Evolutionary conservation across 495 filamentous ascomycete genomes (phyloP).

Genomic region (Neurospora pannonica): DNA sequence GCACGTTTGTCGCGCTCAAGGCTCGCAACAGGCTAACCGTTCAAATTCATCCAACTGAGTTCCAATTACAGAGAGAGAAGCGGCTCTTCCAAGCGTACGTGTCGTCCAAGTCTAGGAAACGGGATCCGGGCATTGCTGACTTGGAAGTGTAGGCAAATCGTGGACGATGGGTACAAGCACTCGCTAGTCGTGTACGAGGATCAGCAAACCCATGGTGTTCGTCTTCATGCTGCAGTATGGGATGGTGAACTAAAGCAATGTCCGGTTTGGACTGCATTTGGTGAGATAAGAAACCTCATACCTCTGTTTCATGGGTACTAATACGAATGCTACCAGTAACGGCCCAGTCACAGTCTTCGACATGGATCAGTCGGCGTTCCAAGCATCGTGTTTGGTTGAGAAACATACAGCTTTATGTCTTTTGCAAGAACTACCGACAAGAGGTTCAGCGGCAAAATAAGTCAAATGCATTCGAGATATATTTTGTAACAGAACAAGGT

Average conservation of each 20-base stretch:
- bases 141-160: conserved; percentile 49
- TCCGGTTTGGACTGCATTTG: conserved; percentile 70
- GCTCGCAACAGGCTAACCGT: conserved; percentile 50
- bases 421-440: conserved; percentile 50
- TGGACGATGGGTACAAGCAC: conserved; percentile 61
- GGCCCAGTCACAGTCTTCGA: conserved; percentile 41
- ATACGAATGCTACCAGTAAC: conserved; percentile 39
- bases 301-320: not conserved
- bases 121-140: not conserved
- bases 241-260: conserved; percentile 40
- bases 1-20: conserved; percentile 65
- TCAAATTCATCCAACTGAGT: conserved; percentile 46
- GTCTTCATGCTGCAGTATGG: conserved; percentile 42
- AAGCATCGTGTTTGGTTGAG: conserved; percentile 48
- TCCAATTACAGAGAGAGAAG: conserved; percentile 52
- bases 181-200: conserved; percentile 66
- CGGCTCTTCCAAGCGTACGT: conserved; percentile 61
- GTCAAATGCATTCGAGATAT: conserved; percentile 34
- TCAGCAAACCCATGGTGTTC: conserved; percentile 48
- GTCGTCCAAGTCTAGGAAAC: conserved; percentile 5
- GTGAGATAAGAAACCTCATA: conserved; percentile 20
- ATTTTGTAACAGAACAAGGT: conserved; percentile 35
- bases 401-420: conserved; percentile 52
- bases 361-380: conserved; percentile 47
- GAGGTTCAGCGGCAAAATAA: conserved; percentile 35